These are phyloP conservation scores for Saccharomycopsis fodiens DNA, from an alignment of 805 yeast genomes.

Conservation along the genomic window DNA sequence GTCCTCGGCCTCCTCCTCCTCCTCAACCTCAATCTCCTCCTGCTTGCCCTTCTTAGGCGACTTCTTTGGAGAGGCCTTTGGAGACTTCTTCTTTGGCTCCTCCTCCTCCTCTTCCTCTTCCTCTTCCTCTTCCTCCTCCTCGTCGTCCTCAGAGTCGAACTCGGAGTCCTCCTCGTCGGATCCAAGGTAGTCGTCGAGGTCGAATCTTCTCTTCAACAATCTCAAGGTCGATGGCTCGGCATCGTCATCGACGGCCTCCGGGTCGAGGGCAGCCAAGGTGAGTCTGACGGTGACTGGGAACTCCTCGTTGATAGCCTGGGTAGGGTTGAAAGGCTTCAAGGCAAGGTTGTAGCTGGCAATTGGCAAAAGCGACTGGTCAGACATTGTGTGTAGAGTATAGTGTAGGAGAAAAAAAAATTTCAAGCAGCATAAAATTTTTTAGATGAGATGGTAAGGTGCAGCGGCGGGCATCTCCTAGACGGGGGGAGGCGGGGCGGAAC, in stretches of 20 bases:
- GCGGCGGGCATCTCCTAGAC: too few species aligned
- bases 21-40: constrained; percentile 38
- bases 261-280: constrained; percentile 94
- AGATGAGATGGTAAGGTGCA: not conserved
- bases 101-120: constrained; percentile 27
- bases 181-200: constrained; percentile 41
- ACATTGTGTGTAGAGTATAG: constrained; percentile 34
- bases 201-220: constrained; percentile 60
- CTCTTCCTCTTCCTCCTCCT: constrained; percentile 27
- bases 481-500: too few species aligned
- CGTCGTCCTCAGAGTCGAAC: constrained; percentile 14
- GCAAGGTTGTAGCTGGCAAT: constrained; percentile 81
- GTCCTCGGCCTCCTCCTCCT: constrained; percentile 43
- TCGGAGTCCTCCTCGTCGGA: constrained; percentile 39
- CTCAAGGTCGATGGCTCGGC: constrained; percentile 84
- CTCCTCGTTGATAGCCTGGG: constrained; percentile 78
- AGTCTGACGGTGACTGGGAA: constrained; percentile 85
- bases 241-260: constrained; percentile 74
- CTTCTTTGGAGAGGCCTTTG: constrained; percentile 9
- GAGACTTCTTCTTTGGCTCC: constrained; percentile 22
- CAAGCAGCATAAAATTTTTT: not conserved
- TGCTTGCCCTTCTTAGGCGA: constrained; percentile 21
- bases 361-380: constrained; percentile 53
- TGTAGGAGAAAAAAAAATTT: not conserved
- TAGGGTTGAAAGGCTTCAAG: constrained; percentile 79